Percentiles rank a stretch among this genome's conserved stretches.
Conservation (phyloP, 2,329 filamentous ascomycete genomes). For the Nakataea oryzae region DNA sequence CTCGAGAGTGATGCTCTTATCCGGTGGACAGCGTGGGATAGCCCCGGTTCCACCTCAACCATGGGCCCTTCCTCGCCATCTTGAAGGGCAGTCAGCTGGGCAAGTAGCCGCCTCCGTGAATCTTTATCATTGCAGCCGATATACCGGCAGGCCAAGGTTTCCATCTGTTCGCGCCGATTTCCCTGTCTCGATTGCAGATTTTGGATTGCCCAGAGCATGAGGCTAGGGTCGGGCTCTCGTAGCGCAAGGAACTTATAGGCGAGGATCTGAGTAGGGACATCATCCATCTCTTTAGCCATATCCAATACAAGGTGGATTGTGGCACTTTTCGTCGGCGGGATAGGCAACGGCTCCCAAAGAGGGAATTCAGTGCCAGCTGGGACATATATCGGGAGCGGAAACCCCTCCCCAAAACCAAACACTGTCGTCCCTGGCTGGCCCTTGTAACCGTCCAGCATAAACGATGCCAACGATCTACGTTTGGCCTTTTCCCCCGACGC, state of each 20-base stretch:
- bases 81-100: constrained; percentile 1
- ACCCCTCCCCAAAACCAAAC: background rate
- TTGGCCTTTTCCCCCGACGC: background rate
- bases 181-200: background rate
- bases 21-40: background rate
- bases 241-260: constrained; percentile 4
- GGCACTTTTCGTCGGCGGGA: background rate
- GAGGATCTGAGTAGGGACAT: constrained; percentile 2
- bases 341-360: background rate
- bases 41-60: background rate
- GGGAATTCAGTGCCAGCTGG: background rate
- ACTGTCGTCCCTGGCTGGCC: background rate
- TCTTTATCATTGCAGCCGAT: constrained; percentile 10
- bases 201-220: background rate
- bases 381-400: constrained; percentile 1
- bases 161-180: background rate
- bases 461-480: background rate
- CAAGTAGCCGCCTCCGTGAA: background rate
- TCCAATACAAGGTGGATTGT: background rate
- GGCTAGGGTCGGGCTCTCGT: background rate
- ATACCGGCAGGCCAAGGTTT: background rate
- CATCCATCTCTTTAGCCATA: constrained; percentile 1
- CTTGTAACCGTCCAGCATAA: background rate
- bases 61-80: background rate
- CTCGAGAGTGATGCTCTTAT: background rate